Percentiles rank a stretch among this genome's conserved stretches.
These are phyloP conservation scores for Eutreptiella sp. DNA, from an alignment of 208 protist species.

Conservation along the genomic window DNA sequence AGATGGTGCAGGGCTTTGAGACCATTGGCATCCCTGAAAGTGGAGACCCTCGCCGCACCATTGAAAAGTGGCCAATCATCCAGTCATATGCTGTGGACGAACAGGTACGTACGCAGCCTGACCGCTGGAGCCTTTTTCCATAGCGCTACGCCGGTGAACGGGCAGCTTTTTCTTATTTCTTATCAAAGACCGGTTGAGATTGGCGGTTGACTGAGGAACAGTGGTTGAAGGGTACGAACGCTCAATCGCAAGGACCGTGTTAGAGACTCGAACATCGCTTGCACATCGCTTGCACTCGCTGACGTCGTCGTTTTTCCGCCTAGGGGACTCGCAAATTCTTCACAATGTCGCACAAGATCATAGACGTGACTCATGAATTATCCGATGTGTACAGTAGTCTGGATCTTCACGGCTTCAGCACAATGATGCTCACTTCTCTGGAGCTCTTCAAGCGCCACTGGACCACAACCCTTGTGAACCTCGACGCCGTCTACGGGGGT, in stretches of 20 bases:
- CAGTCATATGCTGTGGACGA: slow-evolving; percentile 19
- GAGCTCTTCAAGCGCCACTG: slow-evolving; percentile 5
- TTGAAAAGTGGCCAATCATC: slow-evolving; percentile 22
- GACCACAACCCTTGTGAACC: not conserved
- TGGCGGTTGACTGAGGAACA: too few relatives aligned
- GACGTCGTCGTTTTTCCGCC: too few relatives aligned
- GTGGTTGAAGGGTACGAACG: too few relatives aligned
- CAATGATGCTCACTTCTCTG: not conserved
- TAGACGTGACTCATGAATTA: slow-evolving; percentile 1
- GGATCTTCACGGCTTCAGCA: slow-evolving; percentile 6
- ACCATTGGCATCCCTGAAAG: slow-evolving; percentile 1
- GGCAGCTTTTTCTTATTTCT: too few relatives aligned
- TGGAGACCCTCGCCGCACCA: not conserved
- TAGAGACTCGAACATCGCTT: too few relatives aligned
- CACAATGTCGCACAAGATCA: too few relatives aligned
- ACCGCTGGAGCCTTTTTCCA: too few relatives aligned
- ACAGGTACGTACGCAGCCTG: too few relatives aligned
- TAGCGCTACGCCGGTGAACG: too few relatives aligned
- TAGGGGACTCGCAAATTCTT: slow-evolving; percentile 10
- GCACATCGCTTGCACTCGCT: too few relatives aligned
- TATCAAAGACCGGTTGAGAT: too few relatives aligned
- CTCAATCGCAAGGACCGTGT: too few relatives aligned
- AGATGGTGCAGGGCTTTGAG: not conserved
- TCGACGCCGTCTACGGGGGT: not conserved
- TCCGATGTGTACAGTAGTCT: not conserved